Evolutionary conservation across 306 rosid genomes (phyloP), one percentile per base, ranked within the genome.

Genomic region (Rosa persica): DNA sequence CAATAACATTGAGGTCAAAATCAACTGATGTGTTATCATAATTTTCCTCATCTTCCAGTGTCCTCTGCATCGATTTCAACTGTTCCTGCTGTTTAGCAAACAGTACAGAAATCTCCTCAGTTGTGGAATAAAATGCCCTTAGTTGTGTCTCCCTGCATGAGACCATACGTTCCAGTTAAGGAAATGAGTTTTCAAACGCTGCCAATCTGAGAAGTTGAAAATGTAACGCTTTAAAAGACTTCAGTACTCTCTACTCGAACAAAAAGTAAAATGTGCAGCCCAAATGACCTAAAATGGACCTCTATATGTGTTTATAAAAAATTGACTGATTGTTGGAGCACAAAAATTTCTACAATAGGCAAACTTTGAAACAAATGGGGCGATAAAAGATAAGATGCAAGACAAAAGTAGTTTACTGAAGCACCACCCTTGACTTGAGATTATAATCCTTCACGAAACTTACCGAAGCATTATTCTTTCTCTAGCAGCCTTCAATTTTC

Each of bases 401-500:
- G 60, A 54, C 22, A 54, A 54, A 54, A 19, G n/a, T 25, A n/a
- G 51, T n/a, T 74, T 40, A 74, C 42, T 58, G 25, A 2, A 75
- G 19, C 36, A 60, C 39, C 40, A 7, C 15, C 15, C 15, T 55
- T 11, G 2, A 67, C 51, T 39, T 20, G 51, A 54, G 60, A 42
- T 19, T 38, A 54, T 22, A 57, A 55, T 54, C 36, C 76, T 20
- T 70, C 64, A 81, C 74, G 55, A 67, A 72, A 79, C 89, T 79
- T 78, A 92, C 97, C 97, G 88, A 74, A 94, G 97, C 97, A 94
- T 94, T 66, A 94, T 90, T 80, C 93, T 88, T 73, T 92, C 98
- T 83, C 97, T 90, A 79, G 98, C 95, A 80, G 89, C 97, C 86
- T 90, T 94, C 74, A 94, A 86, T 78, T 91, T 89, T 60, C 90